Base-by-base conservation (phyloP, 805 yeast genomes). In the Ogataea kodamae region DNA sequence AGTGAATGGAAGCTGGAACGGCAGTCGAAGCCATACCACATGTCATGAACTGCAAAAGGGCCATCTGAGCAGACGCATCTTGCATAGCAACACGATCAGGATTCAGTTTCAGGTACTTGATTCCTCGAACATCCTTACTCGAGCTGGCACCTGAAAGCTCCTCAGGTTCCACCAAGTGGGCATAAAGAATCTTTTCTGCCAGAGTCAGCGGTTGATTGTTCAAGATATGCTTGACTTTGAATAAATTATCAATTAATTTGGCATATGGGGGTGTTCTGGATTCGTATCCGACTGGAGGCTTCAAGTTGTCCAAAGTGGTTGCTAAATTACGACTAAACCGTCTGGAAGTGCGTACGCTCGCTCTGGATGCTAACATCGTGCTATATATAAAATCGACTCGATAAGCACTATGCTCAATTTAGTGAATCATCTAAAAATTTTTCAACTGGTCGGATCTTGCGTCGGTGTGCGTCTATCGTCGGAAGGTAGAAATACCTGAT, bases 41-140 rank as follows among this genome's bases (percentile, higher is more conserved):
- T 42, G 95, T 83, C 94, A 88, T 88, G 65, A 89, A 89, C 71
- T 89, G 97, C 57, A 89, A 71, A 51, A 89, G 76, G 37, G 97
- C 96, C 97, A 89, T 89, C 72, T 89, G 97, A 39, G 97, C 97
- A 39, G 96, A 87, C 39, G 97, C 97, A 72, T 89, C 97, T 72
- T 89, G 97, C 83, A 95, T 88, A 30, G 97, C 97, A 43, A 90
- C 97, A 65, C 97, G 79, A 65, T 89, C 97, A 36, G 97, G 97
- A 68, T 95, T 81, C 61, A 90, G 75, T 68, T 90, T 90, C 65
- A 89, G 74, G 69, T 90, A 90, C 30, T 92, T 81, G 38, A 78
- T 75, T 59, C 97, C 97, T 63, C 97, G 81, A 55, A 73, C 71
- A 24, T 54, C 52, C 28, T 40, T 48, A 12, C 51, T 40, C 12